Evolutionary conservation across 228 moss, liverwort and hornwort species (phyloP).

Genomic region (Sphagnum magellanicum): DNA sequence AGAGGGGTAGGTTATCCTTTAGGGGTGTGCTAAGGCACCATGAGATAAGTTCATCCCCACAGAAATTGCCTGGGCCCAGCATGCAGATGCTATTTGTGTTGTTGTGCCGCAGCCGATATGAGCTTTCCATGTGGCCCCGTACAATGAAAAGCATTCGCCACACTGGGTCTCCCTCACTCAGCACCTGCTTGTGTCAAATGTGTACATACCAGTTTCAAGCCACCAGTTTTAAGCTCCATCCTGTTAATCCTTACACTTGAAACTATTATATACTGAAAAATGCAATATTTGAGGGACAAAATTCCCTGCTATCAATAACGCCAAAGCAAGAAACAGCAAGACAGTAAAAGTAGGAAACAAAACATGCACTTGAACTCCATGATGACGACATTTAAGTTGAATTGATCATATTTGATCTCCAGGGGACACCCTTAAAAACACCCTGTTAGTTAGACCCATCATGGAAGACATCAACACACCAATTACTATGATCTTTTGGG

Average conservation of each 20-base stretch:
- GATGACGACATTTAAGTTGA: neutral
- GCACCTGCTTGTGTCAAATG: slow-evolving; percentile 14
- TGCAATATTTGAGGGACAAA: neutral
- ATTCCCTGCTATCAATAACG: too few species aligned
- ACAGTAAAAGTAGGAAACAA: neutral
- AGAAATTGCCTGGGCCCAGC: slow-evolving; percentile 41
- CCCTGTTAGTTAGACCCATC: neutral
- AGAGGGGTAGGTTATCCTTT: slow-evolving; percentile 32
- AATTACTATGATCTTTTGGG: neutral
- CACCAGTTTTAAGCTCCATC: neutral
- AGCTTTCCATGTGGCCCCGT: slow-evolving; percentile 35
- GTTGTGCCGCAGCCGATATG: slow-evolving; percentile 27
- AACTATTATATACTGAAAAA: neutral
- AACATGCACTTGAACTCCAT: neutral
- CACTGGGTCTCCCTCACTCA: slow-evolving; percentile 46
- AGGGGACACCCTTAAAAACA: neutral
- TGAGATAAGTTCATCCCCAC: slow-evolving; percentile 41
- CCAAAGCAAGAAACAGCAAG: too few species aligned
- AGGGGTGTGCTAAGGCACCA: slow-evolving; percentile 42
- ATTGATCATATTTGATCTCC: neutral
- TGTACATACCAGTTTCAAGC: too few species aligned
- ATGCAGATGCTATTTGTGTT: slow-evolving; percentile 34
- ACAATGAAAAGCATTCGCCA: slow-evolving; percentile 49
- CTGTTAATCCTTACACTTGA: neutral
- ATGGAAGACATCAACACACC: too few species aligned